Evolutionary conservation across 495 filamentous ascomycete genomes (phyloP), one percentile per base, ranked within the genome.

Genomic region (Gamarada debralockiae): DNA sequence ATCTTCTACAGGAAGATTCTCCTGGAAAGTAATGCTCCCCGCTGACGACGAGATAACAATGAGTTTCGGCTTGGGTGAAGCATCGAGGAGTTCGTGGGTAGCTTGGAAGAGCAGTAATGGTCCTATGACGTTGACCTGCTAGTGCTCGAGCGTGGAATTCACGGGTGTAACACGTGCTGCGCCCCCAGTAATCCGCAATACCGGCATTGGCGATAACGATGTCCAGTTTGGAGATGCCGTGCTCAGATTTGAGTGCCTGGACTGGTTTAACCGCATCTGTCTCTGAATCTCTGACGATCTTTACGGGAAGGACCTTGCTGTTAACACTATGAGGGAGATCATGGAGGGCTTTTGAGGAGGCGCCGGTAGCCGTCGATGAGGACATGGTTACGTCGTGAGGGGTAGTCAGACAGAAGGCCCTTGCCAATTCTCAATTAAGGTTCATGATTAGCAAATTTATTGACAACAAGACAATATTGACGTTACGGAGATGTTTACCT

Each of bases 191-290:
- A 2, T 59, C 15, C 37, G 56, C 53, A 7, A 72, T 60, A 6
- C 70, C 76, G 1, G 77, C 74, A 52, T 80, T 80, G 45, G 77
- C 73, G 27, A 82, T 67, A 4, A 80, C 66, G n/a, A 75, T 62
- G 59, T 81, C 73, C 22, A 82, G 50, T 17, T 58, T 36, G 6
- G 46, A 50, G 57, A 80, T 66, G 12, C 58, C 65, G 23, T 58
- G 24, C 10, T 36, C 33, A 23, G 70, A 57, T 9, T 51, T 23
- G 14, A 53, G 29, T 3, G 73, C 58, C 6, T 57, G 53, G 29
- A 66, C 43, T 2, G 70, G 65, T 8, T 61, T 64, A 21, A 43
- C 45, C 9, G 58, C 39, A 49, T 67, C 60, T 5, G 60, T 62
- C 9, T 53, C 14, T 10, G 59, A 60, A 23, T 66, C 66, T 36